These are phyloP conservation scores for Peniophora sp. DNA, from an alignment of 1,284 basidiomycete species.

Conservation along the genomic window DNA sequence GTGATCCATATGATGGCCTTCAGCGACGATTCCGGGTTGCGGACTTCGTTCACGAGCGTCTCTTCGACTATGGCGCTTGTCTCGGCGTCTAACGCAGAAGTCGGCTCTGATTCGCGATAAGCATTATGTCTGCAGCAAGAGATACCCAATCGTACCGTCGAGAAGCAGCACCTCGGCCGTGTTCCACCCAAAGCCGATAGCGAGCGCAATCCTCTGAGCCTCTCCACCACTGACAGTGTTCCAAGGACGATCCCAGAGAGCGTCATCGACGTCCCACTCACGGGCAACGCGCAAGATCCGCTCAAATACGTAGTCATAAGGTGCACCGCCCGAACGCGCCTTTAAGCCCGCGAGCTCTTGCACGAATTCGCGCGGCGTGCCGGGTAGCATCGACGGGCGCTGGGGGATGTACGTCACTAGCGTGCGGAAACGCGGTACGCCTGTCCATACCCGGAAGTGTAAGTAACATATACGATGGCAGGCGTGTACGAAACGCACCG, in stretches of 20 bases:
- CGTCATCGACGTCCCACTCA: conserved; percentile 59
- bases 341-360: conserved; percentile 45
- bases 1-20: conserved; percentile 84
- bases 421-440: conserved; percentile 70
- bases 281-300: conserved; percentile 49
- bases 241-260: conserved; percentile 76
- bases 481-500: conserved; percentile 27
- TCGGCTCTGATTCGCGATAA: conserved; percentile 56
- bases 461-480: background rate
- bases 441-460: conserved; percentile 25
- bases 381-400: conserved; percentile 74
- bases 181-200: conserved; percentile 63
- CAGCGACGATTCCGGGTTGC: conserved; percentile 36
- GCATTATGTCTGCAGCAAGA: background rate
- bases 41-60: conserved; percentile 46
- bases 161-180: conserved; percentile 77
- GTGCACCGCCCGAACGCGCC: conserved; percentile 33
- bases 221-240: conserved; percentile 76
- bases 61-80: conserved; percentile 60
- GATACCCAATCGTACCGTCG: conserved; percentile 50
- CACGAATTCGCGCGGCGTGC: conserved; percentile 71
- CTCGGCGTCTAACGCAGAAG: conserved; percentile 75
- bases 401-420: conserved; percentile 81
- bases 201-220: conserved; percentile 72
- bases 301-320: conserved; percentile 19